Percentiles rank a stretch among this genome's conserved stretches.
These are phyloP conservation scores for Tausonia pullulans DNA, from an alignment of 1,284 basidiomycete species.

Conservation along the genomic window DNA sequence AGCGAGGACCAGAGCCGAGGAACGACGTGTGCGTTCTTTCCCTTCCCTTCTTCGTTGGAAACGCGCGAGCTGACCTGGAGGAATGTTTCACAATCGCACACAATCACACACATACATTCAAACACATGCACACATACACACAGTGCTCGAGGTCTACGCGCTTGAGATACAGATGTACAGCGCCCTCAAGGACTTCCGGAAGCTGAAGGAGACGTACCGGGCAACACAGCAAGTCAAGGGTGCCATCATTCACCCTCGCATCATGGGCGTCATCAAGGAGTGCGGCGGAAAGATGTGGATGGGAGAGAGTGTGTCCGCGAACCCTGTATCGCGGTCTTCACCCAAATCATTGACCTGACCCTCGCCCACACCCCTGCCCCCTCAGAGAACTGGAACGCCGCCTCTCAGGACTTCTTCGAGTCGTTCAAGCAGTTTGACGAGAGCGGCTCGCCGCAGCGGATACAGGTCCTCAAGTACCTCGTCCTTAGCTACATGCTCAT, in stretches of 20 bases:
- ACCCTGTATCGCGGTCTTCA: constrained; percentile 8
- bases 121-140: no score
- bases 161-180: constrained; percentile 99
- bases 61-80: no score
- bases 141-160: constrained; percentile 89
- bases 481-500: constrained; percentile 98
- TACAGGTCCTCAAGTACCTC: constrained; percentile 96
- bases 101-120: no score
- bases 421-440: constrained; percentile 99
- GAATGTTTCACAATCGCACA: no score
- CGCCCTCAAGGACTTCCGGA: constrained; percentile 87
- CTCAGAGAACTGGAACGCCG: constrained; percentile 88
- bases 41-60: not conserved
- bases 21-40: constrained; percentile 27
- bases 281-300: constrained; percentile 99
- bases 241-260: constrained; percentile 94
- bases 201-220: constrained; percentile 96
- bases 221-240: constrained; percentile 85
- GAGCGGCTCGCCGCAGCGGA: constrained; percentile 88
- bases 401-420: constrained; percentile 96
- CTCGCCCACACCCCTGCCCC: not conserved
- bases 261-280: constrained; percentile 98
- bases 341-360: not conserved
- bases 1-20: constrained; percentile 37
- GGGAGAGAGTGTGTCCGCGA: constrained; percentile 69